Conservation (phyloP, 805 yeast genomes). For the Grigorovia humatica region DNA sequence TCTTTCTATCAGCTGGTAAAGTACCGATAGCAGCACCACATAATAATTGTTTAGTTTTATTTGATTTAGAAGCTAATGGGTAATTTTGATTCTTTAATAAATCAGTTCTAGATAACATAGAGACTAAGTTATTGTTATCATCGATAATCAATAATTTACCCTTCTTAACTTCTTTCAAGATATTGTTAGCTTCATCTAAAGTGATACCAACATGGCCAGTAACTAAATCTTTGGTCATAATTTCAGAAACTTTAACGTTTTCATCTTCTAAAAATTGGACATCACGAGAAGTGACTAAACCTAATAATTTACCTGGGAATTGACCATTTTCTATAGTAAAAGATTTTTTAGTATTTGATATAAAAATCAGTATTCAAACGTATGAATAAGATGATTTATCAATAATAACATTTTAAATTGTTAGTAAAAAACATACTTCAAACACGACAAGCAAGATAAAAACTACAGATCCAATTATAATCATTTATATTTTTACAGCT, state of each 20-base stretch:
- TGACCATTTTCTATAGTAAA: conserved; percentile 60
- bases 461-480: background rate
- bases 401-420: background rate
- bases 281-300: conserved; percentile 95
- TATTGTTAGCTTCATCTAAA: conserved; percentile 77
- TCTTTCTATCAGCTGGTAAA: conserved; percentile 73
- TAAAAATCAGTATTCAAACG: background rate
- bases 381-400: background rate
- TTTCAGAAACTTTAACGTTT: conserved; percentile 49
- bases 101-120: conserved; percentile 90
- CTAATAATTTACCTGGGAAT: conserved; percentile 80
- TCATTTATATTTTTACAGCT: background rate
- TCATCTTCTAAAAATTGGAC: conserved; percentile 84
- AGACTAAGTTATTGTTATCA: conserved; percentile 58
- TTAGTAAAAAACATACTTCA: conserved; percentile 5
- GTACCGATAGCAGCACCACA: conserved; percentile 99
- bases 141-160: conserved; percentile 96
- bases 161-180: conserved; percentile 86
- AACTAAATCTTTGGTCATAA: conserved; percentile 85
- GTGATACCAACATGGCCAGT: conserved; percentile 78
- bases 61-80: conserved; percentile 92
- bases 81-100: conserved; percentile 89
- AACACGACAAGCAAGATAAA: background rate
- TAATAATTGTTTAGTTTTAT: conserved; percentile 84
- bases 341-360: background rate